Conservation (phyloP, 257 asterid genomes). For the Scutellaria baicalensis region DNA sequence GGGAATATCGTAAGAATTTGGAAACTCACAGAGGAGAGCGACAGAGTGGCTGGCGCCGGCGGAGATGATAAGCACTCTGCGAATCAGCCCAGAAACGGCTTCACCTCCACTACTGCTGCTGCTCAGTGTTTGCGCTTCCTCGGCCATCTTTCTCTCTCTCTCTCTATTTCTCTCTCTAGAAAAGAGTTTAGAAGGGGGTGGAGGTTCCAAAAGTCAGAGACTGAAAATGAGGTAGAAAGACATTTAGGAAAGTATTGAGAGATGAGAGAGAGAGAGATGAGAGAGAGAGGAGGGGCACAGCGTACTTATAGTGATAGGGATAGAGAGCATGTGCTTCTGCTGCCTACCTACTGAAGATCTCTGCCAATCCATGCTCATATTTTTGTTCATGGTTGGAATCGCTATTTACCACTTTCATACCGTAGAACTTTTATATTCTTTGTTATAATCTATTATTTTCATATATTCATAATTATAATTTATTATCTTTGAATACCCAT, state of each 20-base stretch:
- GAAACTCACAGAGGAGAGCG: conserved; percentile 83
- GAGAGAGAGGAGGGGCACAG: conserved; percentile 5
- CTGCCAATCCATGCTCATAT: neutral
- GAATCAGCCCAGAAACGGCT: conserved; percentile 41
- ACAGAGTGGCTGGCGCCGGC: conserved; percentile 99
- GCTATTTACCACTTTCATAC: too few relatives aligned
- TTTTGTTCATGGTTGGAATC: neutral
- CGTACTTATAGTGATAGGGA: conserved; percentile 38
- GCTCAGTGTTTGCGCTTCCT: conserved; percentile 23
- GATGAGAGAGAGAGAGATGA: conserved; percentile 4
- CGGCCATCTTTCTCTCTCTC: conserved; percentile 36
- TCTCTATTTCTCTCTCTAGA: neutral
- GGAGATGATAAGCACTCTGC: conserved; percentile 62
- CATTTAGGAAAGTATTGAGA: conserved; percentile 22
- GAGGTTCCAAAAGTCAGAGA: neutral
- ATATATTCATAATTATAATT: too few relatives aligned
- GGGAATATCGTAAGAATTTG: neutral
- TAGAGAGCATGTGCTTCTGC: conserved; percentile 34
- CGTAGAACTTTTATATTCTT: too few relatives aligned
- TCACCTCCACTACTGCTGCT: conserved; percentile 26
- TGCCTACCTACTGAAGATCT: conserved; percentile 8
- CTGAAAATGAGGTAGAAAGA: neutral
- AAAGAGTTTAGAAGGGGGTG: neutral
- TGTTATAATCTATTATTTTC: too few relatives aligned
- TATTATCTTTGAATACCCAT: too few relatives aligned